phyloP scores from a whole-genome alignment of 129 eudicot genomes.

The Logfia minima region DNA sequence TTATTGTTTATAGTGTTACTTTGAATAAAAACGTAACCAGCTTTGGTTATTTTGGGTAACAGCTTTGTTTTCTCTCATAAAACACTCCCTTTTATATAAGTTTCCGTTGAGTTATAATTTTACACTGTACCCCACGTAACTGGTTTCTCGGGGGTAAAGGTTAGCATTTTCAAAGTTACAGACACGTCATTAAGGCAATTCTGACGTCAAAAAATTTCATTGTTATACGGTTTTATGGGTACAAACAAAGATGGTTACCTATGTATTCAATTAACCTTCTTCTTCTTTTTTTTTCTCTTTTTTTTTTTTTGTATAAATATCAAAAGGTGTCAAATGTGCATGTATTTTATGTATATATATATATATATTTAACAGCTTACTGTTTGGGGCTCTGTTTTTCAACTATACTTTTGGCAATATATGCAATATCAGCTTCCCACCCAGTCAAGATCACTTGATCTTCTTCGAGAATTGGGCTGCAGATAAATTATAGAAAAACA shows the following conservation, averaged over 20 bases:
- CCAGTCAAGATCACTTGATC: constrained; percentile 68
- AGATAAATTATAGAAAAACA: constrained; percentile 26
- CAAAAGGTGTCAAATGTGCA: neutral
- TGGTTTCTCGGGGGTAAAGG: neutral
- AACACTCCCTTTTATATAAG: neutral
- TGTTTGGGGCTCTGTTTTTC: constrained; percentile 78
- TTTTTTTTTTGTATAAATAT: too few species aligned
- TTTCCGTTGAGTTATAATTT: neutral
- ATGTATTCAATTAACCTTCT: neutral
- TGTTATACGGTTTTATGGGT: too few species aligned
- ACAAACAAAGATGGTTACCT: neutral
- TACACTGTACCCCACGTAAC: neutral
- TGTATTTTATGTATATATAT: too few species aligned
- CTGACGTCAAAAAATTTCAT: neutral
- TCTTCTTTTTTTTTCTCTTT: neutral
- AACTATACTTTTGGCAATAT: constrained; percentile 56
- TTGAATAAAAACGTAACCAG: too few species aligned
- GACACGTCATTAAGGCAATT: neutral
- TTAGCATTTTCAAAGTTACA: neutral
- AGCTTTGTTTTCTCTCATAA: too few species aligned
- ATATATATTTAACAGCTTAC: constrained; percentile 39
- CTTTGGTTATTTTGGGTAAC: too few species aligned
- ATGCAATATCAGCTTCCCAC: constrained; percentile 76
- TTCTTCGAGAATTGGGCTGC: constrained; percentile 46
- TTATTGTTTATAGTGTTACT: neutral